Conservation (phyloP, 768 basidiomycete genomes). For the Leccinum broughii region DNA sequence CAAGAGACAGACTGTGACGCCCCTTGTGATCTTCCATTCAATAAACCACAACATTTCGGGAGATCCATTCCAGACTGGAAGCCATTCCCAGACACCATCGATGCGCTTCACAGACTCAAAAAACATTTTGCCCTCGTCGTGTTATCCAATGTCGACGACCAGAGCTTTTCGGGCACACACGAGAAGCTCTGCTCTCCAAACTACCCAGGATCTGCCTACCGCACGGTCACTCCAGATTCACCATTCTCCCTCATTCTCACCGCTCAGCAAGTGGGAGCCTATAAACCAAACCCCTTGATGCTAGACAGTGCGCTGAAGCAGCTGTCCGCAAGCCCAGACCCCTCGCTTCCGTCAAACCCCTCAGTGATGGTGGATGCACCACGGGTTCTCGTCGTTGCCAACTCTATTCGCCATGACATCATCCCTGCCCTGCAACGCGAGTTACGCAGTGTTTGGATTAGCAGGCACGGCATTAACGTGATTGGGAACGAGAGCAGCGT, state of each 20-base stretch:
- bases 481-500: constrained; percentile 36
- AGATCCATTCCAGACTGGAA: constrained; percentile 61
- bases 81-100: constrained; percentile 64
- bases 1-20: not conserved
- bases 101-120: constrained; percentile 59
- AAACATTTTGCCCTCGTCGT: constrained; percentile 68
- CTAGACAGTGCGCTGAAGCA: constrained; percentile 35
- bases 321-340: constrained; percentile 22
- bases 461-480: constrained; percentile 37
- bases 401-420: constrained; percentile 67
- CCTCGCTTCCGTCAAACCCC: constrained; percentile 21
- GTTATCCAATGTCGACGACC: constrained; percentile 73
- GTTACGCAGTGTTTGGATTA: constrained; percentile 65
- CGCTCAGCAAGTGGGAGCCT: constrained; percentile 70
- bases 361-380: constrained; percentile 31
- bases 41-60: constrained; percentile 52
- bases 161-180: constrained; percentile 62
- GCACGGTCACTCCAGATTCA: constrained; percentile 44
- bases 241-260: constrained; percentile 68
- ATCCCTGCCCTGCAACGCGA: constrained; percentile 58
- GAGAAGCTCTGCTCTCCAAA: constrained; percentile 39
- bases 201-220: constrained; percentile 35
- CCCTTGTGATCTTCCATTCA: not conserved
- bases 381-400: constrained; percentile 64
- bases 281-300: constrained; percentile 59